These are phyloP conservation scores for Zangia roseola DNA, from an alignment of 768 basidiomycete genomes.

Conservation along the genomic window DNA sequence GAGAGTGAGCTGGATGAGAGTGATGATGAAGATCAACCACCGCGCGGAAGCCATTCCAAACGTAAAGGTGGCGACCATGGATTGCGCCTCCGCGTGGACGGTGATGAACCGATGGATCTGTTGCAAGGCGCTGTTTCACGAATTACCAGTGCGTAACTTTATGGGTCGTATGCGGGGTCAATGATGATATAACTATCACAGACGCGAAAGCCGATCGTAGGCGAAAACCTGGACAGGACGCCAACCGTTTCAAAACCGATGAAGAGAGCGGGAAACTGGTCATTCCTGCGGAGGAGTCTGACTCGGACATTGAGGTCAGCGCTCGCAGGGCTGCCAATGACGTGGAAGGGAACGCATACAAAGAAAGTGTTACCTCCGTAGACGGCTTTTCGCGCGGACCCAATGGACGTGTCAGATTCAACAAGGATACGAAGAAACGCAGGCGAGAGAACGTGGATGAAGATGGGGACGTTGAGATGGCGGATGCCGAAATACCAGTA, in stretches of 20 bases:
- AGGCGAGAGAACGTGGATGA: conserved; percentile 64
- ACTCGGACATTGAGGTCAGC: conserved; percentile 43
- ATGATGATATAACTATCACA: conserved; percentile 23
- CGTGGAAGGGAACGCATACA: conserved; percentile 74
- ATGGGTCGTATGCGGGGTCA: neutral
- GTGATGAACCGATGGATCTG: conserved; percentile 94
- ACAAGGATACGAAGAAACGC: conserved; percentile 95
- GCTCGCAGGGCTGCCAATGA: conserved; percentile 47
- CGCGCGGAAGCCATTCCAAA: conserved; percentile 34
- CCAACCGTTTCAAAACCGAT: conserved; percentile 83
- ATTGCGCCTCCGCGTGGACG: conserved; percentile 77
- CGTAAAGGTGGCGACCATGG: conserved; percentile 41
- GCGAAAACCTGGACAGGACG: conserved; percentile 84
- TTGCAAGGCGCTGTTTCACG: conserved; percentile 75
- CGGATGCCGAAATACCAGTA: conserved; percentile 53
- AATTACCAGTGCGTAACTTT: conserved; percentile 57
- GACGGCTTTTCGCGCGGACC: conserved; percentile 89
- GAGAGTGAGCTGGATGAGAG: conserved; percentile 85
- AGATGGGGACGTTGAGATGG: conserved; percentile 73
- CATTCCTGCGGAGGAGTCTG: conserved; percentile 57
- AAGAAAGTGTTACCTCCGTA: conserved; percentile 75
- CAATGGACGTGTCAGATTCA: conserved; percentile 87
- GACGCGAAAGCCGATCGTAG: conserved; percentile 49
- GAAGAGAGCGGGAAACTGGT: conserved; percentile 79
- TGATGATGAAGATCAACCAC: conserved; percentile 51